Evolutionary conservation across 139 green algal genomes (phyloP), one percentile per base, ranked within the genome.

Genomic region (Micromonas commoda): DNA sequence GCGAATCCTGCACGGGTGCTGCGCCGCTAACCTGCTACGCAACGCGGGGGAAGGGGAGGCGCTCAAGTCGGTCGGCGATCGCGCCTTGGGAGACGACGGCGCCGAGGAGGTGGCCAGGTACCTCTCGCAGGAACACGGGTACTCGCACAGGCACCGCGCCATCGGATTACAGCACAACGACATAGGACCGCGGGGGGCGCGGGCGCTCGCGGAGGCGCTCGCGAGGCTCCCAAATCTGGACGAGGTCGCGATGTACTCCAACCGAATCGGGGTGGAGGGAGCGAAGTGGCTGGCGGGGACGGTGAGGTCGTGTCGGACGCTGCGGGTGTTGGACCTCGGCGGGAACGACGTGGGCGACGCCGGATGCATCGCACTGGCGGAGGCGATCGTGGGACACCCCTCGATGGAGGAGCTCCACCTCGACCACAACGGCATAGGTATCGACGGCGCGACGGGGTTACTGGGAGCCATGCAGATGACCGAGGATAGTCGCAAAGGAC

Each of bases 131-230:
- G n/a, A n/a, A n/a, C n/a, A n/a, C n/a, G n/a, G n/a, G n/a, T n/a
- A n/a, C n/a, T n/a, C n/a, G n/a, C n/a, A n/a, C n/a, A n/a, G n/a
- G n/a, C n/a, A n/a, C n/a, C n/a, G n/a, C n/a, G n/a, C n/a, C n/a
- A n/a, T 73, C 31, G 66, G 66, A 24, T 20, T 52, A n/a, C 66
- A 73, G 3, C 66, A 73, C 66, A 73, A 73, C 19, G 29, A 20
- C 23, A 73, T 73, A 9, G 33, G 33, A 1, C 32, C 21, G 16
- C 29, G 19, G 16, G 66, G 66, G 1, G 34, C 29, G 2, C 32
- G 19, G 1, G 29, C 34, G 20, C 33, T 73, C 31, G 31, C 2
- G 29, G 13, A 51, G 13, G 29, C 37, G 2, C n/a, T 73, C 33
- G 66, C 29, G 5, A 73, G 37, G 29, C 29, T 29, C 37, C 1